Evolutionary conservation across 2,329 filamentous ascomycete species (phyloP).

Genomic region (Ascochyta lentis): DNA sequence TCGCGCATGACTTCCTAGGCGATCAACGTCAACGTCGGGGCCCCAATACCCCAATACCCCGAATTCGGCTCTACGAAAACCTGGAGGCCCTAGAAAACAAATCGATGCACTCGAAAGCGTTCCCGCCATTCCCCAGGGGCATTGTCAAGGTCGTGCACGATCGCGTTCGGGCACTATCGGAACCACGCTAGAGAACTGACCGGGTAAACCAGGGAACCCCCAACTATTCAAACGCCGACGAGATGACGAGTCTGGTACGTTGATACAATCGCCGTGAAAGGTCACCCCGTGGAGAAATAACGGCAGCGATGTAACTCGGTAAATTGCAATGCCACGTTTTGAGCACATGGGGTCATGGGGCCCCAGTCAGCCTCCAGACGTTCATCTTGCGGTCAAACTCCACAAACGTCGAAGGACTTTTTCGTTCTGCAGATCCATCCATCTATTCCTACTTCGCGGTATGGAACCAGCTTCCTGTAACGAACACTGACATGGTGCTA

Average conservation of each 20-base stretch:
- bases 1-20: background rate
- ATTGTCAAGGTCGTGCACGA: background rate
- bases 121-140: constrained; percentile 3
- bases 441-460: too few relatives aligned
- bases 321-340: background rate
- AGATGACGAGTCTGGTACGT: background rate
- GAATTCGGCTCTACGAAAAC: background rate
- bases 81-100: constrained; percentile 13
- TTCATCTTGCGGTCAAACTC: background rate
- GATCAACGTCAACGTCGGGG: background rate
- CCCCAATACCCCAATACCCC: constrained; percentile 10
- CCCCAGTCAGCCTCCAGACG: background rate
- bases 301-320: constrained; percentile 1
- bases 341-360: background rate
- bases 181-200: constrained; percentile 9
- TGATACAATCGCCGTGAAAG: background rate
- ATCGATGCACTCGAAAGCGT: constrained; percentile 5
- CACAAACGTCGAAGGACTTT: too few relatives aligned
- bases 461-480: too few relatives aligned
- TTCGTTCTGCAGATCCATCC: too few relatives aligned
- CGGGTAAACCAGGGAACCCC: constrained; percentile 6
- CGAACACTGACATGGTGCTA: too few relatives aligned
- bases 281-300: background rate
- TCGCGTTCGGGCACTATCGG: background rate
- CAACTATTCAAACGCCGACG: constrained; percentile 6